Evolutionary conservation across 495 filamentous ascomycete genomes (phyloP).

Genomic region (Xylaria grammica): DNA sequence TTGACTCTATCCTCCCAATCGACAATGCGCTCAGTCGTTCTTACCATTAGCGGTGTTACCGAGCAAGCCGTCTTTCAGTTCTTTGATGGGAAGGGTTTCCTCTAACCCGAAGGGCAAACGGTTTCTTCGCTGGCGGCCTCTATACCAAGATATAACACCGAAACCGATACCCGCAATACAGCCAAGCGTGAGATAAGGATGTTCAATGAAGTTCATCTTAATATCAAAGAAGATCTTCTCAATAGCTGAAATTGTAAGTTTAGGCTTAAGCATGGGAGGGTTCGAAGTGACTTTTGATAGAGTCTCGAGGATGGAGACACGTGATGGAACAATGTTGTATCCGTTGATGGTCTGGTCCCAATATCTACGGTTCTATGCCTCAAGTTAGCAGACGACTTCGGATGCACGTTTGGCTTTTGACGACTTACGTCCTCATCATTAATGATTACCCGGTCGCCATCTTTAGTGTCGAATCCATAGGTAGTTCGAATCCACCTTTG

Average conservation of each 20-base stretch:
- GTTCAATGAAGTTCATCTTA: constrained; percentile 66
- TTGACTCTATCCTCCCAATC: constrained; percentile 18
- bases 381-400: constrained; percentile 19
- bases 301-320: constrained; percentile 94
- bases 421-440: constrained; percentile 93
- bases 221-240: constrained; percentile 81
- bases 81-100: constrained; percentile 64
- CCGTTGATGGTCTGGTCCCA: constrained; percentile 94
- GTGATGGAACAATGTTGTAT: constrained; percentile 83
- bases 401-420: background rate
- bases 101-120: constrained; percentile 78
- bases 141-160: constrained; percentile 56
- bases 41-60: constrained; percentile 69
- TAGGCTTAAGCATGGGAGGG: constrained; percentile 83
- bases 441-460: constrained; percentile 91
- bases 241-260: constrained; percentile 79
- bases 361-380: constrained; percentile 78
- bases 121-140: constrained; percentile 60
- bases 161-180: constrained; percentile 62
- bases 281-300: constrained; percentile 73
- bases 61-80: constrained; percentile 61
- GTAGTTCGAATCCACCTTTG: constrained; percentile 94
- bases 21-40: constrained; percentile 65
- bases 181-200: constrained; percentile 73
- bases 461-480: constrained; percentile 83